Percentiles rank a stretch among this genome's conserved stretches.
These are phyloP conservation scores for Isatis tinctoria DNA, from an alignment of 345 rosid species.

Conservation along the genomic window DNA sequence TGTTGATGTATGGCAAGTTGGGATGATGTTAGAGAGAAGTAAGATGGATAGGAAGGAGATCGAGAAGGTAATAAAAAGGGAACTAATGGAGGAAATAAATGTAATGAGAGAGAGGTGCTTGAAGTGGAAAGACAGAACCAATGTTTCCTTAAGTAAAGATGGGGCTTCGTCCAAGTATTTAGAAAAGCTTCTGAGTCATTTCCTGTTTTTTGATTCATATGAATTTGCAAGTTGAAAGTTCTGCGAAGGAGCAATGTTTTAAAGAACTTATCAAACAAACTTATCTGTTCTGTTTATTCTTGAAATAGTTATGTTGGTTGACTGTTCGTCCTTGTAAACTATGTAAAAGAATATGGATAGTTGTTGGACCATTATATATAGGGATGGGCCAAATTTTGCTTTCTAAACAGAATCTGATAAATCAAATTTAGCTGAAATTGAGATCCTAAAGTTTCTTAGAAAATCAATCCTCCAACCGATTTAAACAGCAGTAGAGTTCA, in stretches of 20 bases:
- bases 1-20: constrained; percentile 54
- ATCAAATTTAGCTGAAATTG: neutral
- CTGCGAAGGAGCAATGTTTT: neutral
- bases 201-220: constrained; percentile 23
- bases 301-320: neutral
- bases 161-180: constrained; percentile 43
- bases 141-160: constrained; percentile 27
- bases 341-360: neutral
- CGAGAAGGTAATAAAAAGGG: constrained; percentile 35
- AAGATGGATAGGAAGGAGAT: constrained; percentile 41
- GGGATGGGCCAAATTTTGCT: neutral
- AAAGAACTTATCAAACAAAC: neutral
- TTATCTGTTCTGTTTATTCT: neutral
- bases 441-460: neutral
- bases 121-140: constrained; percentile 35
- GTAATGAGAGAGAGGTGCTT: constrained; percentile 35
- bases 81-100: constrained; percentile 35
- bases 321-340: neutral
- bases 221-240: constrained; percentile 3
- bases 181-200: constrained; percentile 35
- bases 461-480: neutral
- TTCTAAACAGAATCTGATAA: neutral
- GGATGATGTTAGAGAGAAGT: constrained; percentile 40
- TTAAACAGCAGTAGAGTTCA: neutral
- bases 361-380: neutral